Base-by-base conservation (phyloP, 306 rosid species). In the Quillaja saponaria region DNA sequence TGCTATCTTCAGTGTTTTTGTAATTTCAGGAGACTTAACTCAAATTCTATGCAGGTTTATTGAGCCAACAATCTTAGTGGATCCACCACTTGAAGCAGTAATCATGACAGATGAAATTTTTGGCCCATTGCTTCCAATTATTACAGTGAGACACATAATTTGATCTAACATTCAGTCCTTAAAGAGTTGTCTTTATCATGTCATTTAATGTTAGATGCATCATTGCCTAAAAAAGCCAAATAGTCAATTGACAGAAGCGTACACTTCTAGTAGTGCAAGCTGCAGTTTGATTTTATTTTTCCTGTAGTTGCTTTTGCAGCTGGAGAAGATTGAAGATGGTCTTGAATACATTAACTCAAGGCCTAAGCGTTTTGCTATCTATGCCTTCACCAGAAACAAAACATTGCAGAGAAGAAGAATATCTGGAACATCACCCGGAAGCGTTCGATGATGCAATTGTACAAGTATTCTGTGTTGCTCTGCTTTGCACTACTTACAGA, bases 41-140 rank as follows among this genome's bases (percentile, higher is more conserved):
- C 6, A 39, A 2, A 39, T 65, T 71, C 71, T 72, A 8, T 39
- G 3, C 71, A 92, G 98, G 79, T 84, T 73, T 67, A 81, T 92
- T 10, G 95, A 92, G 82, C 96, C 96, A 41, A 92, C 92, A 54
- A 81, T 89, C 71, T 77, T 92, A 71, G 62, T 92, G 41, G 78
- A 92, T 78, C 98, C 98, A 69, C 98, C 98, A 8, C 75, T 86
- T 39, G 79, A 84, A 8, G 68, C 94, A 19, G 75, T 56, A 55
- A 72, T 92, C 64, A 86, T 88, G 95, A 76, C 62, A 9, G 98
- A 89, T 77, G 98, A 92, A 75, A 89, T 92, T 13, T 92, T 92
- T 57, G 98, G 98, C 1, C 96, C 96, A 0, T 18, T 92, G 57
- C 91, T 92, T 57, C 98, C 98, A 8, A 71, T 92, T 47, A 88